Evolutionary conservation across 192 early-diverging fungal genomes (phyloP).

Genomic region (Oehlia diaphana): DNA sequence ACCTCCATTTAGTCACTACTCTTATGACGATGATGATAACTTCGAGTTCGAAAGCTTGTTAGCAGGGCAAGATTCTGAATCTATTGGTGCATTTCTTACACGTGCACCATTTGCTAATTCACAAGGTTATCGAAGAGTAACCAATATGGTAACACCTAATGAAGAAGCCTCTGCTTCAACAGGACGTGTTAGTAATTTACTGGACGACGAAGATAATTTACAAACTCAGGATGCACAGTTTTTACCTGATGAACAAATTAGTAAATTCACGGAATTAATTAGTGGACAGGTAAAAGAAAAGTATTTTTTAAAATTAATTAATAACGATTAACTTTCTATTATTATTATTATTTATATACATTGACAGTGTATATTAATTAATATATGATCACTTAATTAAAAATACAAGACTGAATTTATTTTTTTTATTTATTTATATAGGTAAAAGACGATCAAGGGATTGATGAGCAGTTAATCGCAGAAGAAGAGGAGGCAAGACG

Average conservation of each 20-base stretch:
- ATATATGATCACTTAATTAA: too few species aligned
- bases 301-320: neutral
- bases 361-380: too few species aligned
- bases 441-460: slow-evolving; percentile 2
- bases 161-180: neutral
- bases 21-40: slow-evolving; percentile 25
- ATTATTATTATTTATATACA: too few species aligned
- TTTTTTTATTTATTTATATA: neutral
- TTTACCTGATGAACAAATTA: slow-evolving; percentile 31
- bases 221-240: slow-evolving; percentile 22
- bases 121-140: neutral
- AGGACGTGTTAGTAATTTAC: neutral
- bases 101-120: slow-evolving; percentile 5
- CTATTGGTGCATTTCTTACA: neutral
- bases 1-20: slow-evolving; percentile 8
- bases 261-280: slow-evolving; percentile 25
- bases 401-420: neutral
- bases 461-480: slow-evolving; percentile 5
- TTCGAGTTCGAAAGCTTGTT: slow-evolving; percentile 20
- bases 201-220: slow-evolving; percentile 14
- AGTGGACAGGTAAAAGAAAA: slow-evolving; percentile 13
- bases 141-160: neutral
- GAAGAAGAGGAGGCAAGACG: slow-evolving; percentile 26
- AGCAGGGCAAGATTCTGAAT: slow-evolving; percentile 1
- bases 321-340: too few species aligned